Conservation (phyloP, 2,329 filamentous ascomycete species). For the Sarocladiaceae sp. region DNA sequence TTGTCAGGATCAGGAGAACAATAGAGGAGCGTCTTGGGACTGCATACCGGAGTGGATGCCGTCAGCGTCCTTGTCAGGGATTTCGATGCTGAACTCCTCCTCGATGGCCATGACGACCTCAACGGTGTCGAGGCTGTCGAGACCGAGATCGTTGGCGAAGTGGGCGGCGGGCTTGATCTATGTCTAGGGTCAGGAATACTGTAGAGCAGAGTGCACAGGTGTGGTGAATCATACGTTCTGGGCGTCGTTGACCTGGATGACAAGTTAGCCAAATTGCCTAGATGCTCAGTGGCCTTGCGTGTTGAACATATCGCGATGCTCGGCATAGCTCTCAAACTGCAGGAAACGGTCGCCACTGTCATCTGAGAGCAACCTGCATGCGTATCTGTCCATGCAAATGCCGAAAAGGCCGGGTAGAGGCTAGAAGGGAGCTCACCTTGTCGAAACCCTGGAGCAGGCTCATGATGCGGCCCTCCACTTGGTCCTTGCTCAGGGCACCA, state of each 20-base stretch:
- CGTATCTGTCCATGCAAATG: neutral
- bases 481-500: constrained; percentile 69
- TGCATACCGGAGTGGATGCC: constrained; percentile 79
- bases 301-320: too few relatives aligned
- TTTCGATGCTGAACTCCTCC: constrained; percentile 90
- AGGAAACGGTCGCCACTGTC: neutral
- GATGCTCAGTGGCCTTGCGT: too few relatives aligned
- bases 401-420: neutral
- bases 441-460: constrained; percentile 93
- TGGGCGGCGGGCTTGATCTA: constrained; percentile 80
- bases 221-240: constrained; percentile 45
- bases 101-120: constrained; percentile 99
- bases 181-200: constrained; percentile 16
- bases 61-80: constrained; percentile 95
- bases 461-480: constrained; percentile 88
- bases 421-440: constrained; percentile 55
- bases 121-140: constrained; percentile 96
- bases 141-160: constrained; percentile 94
- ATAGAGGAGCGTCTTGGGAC: neutral
- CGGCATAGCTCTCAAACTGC: neutral
- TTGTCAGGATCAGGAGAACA: neutral
- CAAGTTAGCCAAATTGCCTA: constrained; percentile 16
- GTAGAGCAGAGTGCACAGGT: neutral
- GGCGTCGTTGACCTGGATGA: constrained; percentile 64
- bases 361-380: neutral